These are phyloP conservation scores for Saccharata proteae DNA, from an alignment of 2,329 filamentous ascomycete species.

Conservation along the genomic window DNA sequence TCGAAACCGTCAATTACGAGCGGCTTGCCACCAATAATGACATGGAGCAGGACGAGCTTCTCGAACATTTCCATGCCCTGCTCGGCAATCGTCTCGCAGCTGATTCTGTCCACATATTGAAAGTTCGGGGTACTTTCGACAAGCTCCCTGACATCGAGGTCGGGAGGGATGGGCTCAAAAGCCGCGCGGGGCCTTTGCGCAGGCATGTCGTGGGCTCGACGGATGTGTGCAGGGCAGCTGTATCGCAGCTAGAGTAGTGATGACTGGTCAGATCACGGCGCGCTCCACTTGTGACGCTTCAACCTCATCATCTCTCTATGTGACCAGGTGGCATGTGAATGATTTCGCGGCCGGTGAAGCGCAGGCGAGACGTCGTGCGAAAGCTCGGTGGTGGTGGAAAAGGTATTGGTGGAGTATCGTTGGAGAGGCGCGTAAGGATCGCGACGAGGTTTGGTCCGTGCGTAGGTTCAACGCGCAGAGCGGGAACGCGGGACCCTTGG, in stretches of 20 bases:
- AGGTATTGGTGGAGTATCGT: too few species aligned
- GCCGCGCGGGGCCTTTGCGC: slow-evolving; percentile 69
- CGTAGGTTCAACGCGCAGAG: too few species aligned
- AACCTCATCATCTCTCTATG: too few species aligned
- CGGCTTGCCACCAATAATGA: slow-evolving; percentile 74
- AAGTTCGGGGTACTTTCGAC: slow-evolving; percentile 76
- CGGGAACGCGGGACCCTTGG: too few species aligned
- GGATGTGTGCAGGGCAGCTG: background rate
- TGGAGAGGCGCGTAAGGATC: too few species aligned
- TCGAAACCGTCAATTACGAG: slow-evolving; percentile 87
- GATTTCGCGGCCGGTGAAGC: too few species aligned
- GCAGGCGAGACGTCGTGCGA: too few species aligned
- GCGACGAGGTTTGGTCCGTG: too few species aligned
- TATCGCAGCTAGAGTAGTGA: too few species aligned
- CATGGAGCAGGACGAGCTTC: slow-evolving; percentile 70
- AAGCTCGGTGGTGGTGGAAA: slow-evolving; percentile 1
- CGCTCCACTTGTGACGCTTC: too few species aligned
- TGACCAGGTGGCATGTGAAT: too few species aligned
- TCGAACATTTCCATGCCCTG: slow-evolving; percentile 73
- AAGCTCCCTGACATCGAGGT: slow-evolving; percentile 63
- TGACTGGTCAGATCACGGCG: too few species aligned
- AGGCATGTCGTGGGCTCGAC: slow-evolving; percentile 49
- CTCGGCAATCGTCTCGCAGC: slow-evolving; percentile 62
- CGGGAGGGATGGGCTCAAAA: slow-evolving; percentile 81
- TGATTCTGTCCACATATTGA: slow-evolving; percentile 71